These are phyloP conservation scores for Tolypocladium nubicola DNA, from an alignment of 2,329 filamentous ascomycete genomes.

Conservation along the genomic window DNA sequence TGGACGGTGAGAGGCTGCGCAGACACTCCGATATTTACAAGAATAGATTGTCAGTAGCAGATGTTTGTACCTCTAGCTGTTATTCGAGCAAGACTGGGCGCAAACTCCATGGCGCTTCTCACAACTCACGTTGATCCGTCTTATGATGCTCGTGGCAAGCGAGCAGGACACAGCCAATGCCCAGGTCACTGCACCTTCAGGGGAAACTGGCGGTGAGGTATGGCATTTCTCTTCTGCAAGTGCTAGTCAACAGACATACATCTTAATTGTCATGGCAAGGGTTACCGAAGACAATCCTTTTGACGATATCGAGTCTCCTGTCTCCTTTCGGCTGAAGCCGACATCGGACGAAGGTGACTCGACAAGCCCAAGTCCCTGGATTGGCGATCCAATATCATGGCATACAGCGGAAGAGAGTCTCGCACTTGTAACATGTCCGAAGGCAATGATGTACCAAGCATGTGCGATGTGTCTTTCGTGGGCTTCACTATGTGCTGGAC, in stretches of 20 bases:
- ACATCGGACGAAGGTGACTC: neutral
- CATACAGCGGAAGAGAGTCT: too few species aligned
- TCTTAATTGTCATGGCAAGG: too few species aligned
- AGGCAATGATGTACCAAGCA: too few species aligned
- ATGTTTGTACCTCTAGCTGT: too few species aligned
- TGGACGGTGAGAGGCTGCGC: neutral
- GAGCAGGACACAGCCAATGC: neutral
- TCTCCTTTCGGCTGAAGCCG: neutral
- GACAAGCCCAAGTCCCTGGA: neutral
- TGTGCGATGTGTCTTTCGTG: too few species aligned
- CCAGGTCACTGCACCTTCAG: neutral
- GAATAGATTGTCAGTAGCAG: neutral
- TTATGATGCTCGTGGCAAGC: neutral
- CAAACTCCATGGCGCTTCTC: neutral
- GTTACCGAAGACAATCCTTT: too few species aligned
- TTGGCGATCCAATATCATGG: too few species aligned
- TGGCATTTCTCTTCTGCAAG: too few species aligned
- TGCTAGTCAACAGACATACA: too few species aligned
- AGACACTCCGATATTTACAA: neutral
- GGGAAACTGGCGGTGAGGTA: neutral
- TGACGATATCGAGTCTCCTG: neutral
- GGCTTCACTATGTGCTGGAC: too few species aligned
- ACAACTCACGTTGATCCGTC: neutral
- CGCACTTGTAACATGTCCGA: too few species aligned
- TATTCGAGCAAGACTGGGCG: neutral